phyloP scores from a whole-genome alignment of 495 filamentous ascomycete species.

The Amorphotheca resinae region DNA sequence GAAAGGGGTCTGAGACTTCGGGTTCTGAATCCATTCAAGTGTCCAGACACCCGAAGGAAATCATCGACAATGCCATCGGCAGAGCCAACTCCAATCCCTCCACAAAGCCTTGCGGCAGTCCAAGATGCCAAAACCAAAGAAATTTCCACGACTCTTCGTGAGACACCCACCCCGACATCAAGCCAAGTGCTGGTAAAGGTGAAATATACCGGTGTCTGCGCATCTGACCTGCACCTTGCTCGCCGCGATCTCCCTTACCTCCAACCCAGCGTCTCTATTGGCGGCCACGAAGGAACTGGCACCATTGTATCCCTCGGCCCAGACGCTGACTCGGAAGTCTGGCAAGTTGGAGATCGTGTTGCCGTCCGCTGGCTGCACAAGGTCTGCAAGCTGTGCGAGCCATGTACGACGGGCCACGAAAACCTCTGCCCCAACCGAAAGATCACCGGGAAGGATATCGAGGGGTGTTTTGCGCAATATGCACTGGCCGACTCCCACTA shows the following conservation, averaged over 20 bases:
- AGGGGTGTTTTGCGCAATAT: conserved; percentile 63
- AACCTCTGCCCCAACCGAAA: conserved; percentile 42
- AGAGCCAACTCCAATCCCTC: too few relatives aligned
- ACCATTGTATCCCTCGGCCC: conserved; percentile 46
- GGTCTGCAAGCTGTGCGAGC: conserved; percentile 21
- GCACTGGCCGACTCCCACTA: conserved; percentile 45
- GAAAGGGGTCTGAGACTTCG: too few relatives aligned
- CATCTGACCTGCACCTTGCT: not conserved
- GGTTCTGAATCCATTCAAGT: too few relatives aligned
- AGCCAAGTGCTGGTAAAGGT: not conserved
- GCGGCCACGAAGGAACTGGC: conserved; percentile 49
- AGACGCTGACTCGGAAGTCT: conserved; percentile 29
- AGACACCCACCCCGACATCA: not conserved
- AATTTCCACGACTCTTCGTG: too few relatives aligned
- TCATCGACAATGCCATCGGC: too few relatives aligned
- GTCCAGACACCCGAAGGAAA: too few relatives aligned
- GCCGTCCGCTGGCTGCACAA: conserved; percentile 38
- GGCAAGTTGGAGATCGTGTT: conserved; percentile 52
- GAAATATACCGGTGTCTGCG: not conserved
- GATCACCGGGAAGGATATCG: conserved; percentile 32
- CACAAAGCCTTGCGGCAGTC: too few relatives aligned
- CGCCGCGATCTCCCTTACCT: not conserved
- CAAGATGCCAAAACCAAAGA: too few relatives aligned
- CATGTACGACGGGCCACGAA: conserved; percentile 35
- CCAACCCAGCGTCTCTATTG: not conserved